Conservation (phyloP, 2,329 filamentous ascomycete genomes). For the Purpureocillium takamizusanense region DNA sequence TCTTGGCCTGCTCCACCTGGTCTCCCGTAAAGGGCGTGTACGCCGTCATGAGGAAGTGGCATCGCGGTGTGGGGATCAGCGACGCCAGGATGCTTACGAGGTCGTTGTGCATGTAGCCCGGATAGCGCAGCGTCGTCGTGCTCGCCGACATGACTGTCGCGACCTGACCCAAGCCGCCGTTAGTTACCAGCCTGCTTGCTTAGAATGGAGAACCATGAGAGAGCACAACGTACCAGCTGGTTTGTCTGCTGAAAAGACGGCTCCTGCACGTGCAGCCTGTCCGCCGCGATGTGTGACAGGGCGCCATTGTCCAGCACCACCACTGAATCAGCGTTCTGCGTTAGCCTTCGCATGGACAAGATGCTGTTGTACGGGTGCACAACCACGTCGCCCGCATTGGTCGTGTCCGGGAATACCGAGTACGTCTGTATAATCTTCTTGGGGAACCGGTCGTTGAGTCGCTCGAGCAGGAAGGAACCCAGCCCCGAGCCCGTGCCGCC, state of each 20-base stretch:
- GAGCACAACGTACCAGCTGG: conserved; percentile 56
- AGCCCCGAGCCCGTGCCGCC: conserved; percentile 95
- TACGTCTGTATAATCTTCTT: conserved; percentile 99
- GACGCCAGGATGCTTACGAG: conserved; percentile 94
- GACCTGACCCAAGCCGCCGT: conserved; percentile 35
- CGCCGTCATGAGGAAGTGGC: conserved; percentile 96
- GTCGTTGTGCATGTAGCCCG: conserved; percentile 99
- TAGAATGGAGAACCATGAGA: too few species aligned
- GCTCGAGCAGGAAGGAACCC: conserved; percentile 87
- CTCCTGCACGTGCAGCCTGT: conserved; percentile 88
- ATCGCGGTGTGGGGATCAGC: conserved; percentile 89
- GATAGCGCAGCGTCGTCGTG: conserved; percentile 92
- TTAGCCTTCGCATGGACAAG: conserved; percentile 80
- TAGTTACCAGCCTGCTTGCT: not conserved
- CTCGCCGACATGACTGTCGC: conserved; percentile 98
- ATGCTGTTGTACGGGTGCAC: conserved; percentile 98
- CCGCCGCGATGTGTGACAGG: conserved; percentile 84
- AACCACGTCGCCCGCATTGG: conserved; percentile 79
- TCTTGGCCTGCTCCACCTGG: conserved; percentile 94
- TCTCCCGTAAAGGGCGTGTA: conserved; percentile 97
- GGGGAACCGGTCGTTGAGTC: conserved; percentile 92
- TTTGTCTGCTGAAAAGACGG: conserved; percentile 97
- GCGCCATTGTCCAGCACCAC: conserved; percentile 96
- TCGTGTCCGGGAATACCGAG: conserved; percentile 93
- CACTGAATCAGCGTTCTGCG: conserved; percentile 94